phyloP scores from a whole-genome alignment of 495 filamentous ascomycete genomes.

The Saxophila tyrrhenica region DNA sequence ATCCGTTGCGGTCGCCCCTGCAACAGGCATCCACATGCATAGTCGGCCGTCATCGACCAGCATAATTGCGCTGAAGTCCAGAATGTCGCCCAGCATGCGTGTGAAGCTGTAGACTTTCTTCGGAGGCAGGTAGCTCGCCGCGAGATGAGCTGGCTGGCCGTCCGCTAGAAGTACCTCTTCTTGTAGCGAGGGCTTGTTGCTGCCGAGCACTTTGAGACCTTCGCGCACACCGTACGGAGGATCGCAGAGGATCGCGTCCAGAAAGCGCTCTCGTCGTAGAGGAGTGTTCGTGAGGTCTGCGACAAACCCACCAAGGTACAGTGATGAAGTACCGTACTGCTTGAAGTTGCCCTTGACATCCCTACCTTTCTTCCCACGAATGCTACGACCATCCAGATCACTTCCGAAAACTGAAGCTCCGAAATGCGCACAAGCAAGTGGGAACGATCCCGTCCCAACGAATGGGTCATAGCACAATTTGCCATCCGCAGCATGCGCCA shows the following conservation, averaged over 20 bases:
- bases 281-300: constrained; percentile 87
- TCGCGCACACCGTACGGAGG: constrained; percentile 97
- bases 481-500: constrained; percentile 68
- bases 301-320: constrained; percentile 65
- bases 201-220: constrained; percentile 76
- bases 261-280: constrained; percentile 46
- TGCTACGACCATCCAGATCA: constrained; percentile 84
- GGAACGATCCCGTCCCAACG: constrained; percentile 85
- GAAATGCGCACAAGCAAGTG: constrained; percentile 77
- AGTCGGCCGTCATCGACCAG: constrained; percentile 74
- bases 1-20: constrained; percentile 41
- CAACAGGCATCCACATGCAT: constrained; percentile 95
- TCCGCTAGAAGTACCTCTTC: constrained; percentile 51
- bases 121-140: constrained; percentile 68
- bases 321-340: constrained; percentile 60
- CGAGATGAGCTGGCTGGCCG: constrained; percentile 61
- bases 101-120: constrained; percentile 85
- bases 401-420: constrained; percentile 69
- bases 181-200: constrained; percentile 48
- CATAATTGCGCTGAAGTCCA: constrained; percentile 65
- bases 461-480: constrained; percentile 90
- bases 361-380: constrained; percentile 54
- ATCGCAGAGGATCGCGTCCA: constrained; percentile 93
- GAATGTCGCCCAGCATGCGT: constrained; percentile 78
- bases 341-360: constrained; percentile 64